A percentile compares a stretch with the other conserved stretches of the same genome.
Evolutionary conservation across 1,139 yeast genomes (phyloP).

Genomic region (Candida sp.): DNA sequence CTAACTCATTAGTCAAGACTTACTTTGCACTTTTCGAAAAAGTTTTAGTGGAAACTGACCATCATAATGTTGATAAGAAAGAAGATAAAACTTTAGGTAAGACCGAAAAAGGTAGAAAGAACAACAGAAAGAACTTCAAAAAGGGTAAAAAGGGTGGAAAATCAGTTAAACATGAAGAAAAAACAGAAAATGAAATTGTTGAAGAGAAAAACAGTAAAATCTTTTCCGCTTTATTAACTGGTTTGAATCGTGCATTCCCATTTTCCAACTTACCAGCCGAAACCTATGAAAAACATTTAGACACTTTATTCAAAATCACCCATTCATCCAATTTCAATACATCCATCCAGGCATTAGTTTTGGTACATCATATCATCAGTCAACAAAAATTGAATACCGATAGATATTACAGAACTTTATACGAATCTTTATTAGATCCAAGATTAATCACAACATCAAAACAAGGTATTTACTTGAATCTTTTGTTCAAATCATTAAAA

Average conservation of each 20-base stretch:
- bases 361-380: slow-evolving; percentile 72
- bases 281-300: slow-evolving; percentile 73
- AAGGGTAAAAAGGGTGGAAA: slow-evolving; percentile 76
- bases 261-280: slow-evolving; percentile 75
- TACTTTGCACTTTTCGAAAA: slow-evolving; percentile 88
- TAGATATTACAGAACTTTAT: slow-evolving; percentile 83
- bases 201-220: slow-evolving; percentile 86
- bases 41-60: slow-evolving; percentile 66
- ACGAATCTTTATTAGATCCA: slow-evolving; percentile 86
- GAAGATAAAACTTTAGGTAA: slow-evolving; percentile 35
- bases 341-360: slow-evolving; percentile 85
- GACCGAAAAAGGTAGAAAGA: slow-evolving; percentile 51
- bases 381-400: slow-evolving; percentile 59
- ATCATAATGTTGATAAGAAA: slow-evolving; percentile 27
- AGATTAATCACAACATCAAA: slow-evolving; percentile 82
- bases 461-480: slow-evolving; percentile 83
- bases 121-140: slow-evolving; percentile 46
- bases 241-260: slow-evolving; percentile 96
- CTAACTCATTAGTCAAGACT: slow-evolving; percentile 78
- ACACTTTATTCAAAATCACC: slow-evolving; percentile 84
- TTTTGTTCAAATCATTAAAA: slow-evolving; percentile 80
- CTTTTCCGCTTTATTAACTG: slow-evolving; percentile 90
- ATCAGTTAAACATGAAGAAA: slow-evolving; percentile 61
- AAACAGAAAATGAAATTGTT: slow-evolving; percentile 65
- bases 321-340: slow-evolving; percentile 95